Evolutionary conservation across 2,329 filamentous ascomycete genomes (phyloP), one percentile per base, ranked within the genome.

Genomic region (Botrytis squamosa): DNA sequence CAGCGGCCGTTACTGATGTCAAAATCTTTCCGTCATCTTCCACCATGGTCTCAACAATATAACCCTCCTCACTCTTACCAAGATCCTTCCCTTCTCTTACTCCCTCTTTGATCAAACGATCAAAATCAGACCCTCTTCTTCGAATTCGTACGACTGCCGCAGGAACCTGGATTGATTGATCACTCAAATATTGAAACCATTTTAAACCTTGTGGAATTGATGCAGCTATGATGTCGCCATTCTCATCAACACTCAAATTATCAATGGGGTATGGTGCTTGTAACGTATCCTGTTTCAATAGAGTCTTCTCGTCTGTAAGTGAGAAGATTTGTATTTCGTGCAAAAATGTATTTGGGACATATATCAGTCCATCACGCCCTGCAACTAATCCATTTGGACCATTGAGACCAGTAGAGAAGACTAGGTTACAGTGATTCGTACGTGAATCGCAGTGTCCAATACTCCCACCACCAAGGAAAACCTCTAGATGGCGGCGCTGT

Each of bases 201-300:
- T 76, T 75, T 9, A 78, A 60, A 1, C 72, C 9, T 60, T 81
- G 77, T 0, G 83, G 82, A 62, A 84, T 74, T 4, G 76, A 79
- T 5, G 81, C 81, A 4, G 77, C 81, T 72, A 79, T 80, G 52
- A 84, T 78, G 49, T 82, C 80, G 1, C 82, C 82, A 36, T 82
- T 78, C 5, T 73, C 75, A 72, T 84, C 82, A n/a, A 83, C 74
- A 1, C 80, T 80, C 14, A 83, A 71, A 57, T 83, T 83, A 72
- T 83, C 82, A 7, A 83, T 73, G 0, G 81, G 80, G 38, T 80
- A 76, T 22, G 78, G 76, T 12, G 79, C 71, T 55, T 79, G 65
- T 63, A 84, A 80, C 1, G 75, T 76, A 60, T 77, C 78, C 73
- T 77, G 40, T 57, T 77, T 69, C 22, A 74, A 70, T 4, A 81